Evolutionary conservation across 345 rosid species (phyloP).

Genomic region (Linum lewisii): DNA sequence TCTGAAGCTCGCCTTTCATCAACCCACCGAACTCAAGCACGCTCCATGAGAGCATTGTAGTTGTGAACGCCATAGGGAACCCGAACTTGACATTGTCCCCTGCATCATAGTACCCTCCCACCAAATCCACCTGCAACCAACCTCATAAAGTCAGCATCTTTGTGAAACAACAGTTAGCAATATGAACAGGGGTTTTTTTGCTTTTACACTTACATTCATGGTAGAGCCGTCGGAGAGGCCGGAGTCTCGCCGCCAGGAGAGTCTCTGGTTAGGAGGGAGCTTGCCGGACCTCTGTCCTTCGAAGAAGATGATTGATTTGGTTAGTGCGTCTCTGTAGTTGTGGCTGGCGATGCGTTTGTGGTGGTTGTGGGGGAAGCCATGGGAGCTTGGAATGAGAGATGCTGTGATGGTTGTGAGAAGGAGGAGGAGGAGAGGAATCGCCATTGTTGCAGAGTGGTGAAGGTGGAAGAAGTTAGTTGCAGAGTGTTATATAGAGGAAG

Average conservation of each 20-base stretch:
- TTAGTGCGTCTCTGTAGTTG: slow-evolving; percentile 4
- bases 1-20: slow-evolving; percentile 1
- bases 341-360: not conserved
- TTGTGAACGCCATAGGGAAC: slow-evolving; percentile 3
- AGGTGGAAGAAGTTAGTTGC: not conserved
- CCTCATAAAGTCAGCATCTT: not conserved
- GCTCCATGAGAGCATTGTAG: slow-evolving; percentile 4
- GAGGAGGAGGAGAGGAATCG: not conserved
- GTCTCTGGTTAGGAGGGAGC: slow-evolving; percentile 5
- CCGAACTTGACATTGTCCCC: slow-evolving; percentile 7
- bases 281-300: slow-evolving; percentile 7
- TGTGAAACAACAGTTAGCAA: not conserved
- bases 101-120: slow-evolving; percentile 6
- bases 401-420: not conserved
- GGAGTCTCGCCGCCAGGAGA: slow-evolving; percentile 2
- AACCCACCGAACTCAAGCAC: slow-evolving; percentile 1
- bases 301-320: slow-evolving; percentile 1
- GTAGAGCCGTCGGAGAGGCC: slow-evolving; percentile 1
- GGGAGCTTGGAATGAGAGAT: not conserved
- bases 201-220: slow-evolving; percentile 7
- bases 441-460: too few relatives aligned
- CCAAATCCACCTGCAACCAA: slow-evolving; percentile 6
- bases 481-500: too few relatives aligned
- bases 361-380: not conserved
- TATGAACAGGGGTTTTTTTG: too few relatives aligned